Percentiles rank a stretch among this genome's conserved stretches.
phyloP scores from a whole-genome alignment of 495 filamentous ascomycete species.

The Neurospora pannonica region DNA sequence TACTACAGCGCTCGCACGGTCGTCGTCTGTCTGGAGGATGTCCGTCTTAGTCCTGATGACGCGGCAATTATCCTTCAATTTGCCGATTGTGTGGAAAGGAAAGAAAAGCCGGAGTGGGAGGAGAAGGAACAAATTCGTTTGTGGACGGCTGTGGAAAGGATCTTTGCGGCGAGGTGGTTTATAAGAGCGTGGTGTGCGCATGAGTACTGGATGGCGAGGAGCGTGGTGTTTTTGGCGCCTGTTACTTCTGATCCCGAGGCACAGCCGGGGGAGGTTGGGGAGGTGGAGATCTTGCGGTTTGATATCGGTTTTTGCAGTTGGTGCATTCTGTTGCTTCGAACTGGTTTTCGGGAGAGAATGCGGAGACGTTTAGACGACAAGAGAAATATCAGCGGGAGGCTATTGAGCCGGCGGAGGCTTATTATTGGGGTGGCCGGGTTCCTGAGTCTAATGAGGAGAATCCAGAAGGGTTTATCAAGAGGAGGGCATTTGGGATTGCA shows the following conservation, averaged over 20 bases:
- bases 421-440: neutral
- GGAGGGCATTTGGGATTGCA: neutral
- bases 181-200: neutral
- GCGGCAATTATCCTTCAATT: neutral
- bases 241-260: neutral
- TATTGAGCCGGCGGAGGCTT: neutral
- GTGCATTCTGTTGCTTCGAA: neutral
- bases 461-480: neutral
- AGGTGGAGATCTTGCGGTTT: neutral
- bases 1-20: neutral
- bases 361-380: neutral
- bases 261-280: neutral
- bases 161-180: constrained; percentile 1
- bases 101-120: neutral
- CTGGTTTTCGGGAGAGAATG: neutral
- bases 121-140: neutral
- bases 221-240: neutral
- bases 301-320: neutral
- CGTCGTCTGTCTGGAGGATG: neutral
- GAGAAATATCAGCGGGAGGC: neutral
- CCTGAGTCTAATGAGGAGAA: neutral
- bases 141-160: neutral
- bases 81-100: neutral
- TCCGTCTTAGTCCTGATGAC: neutral
- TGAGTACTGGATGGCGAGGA: neutral